A percentile compares a stretch with the other conserved stretches of the same genome.
Evolutionary conservation across 1,284 basidiomycete species (phyloP).

Genomic region (Malassezia cuniculi): DNA sequence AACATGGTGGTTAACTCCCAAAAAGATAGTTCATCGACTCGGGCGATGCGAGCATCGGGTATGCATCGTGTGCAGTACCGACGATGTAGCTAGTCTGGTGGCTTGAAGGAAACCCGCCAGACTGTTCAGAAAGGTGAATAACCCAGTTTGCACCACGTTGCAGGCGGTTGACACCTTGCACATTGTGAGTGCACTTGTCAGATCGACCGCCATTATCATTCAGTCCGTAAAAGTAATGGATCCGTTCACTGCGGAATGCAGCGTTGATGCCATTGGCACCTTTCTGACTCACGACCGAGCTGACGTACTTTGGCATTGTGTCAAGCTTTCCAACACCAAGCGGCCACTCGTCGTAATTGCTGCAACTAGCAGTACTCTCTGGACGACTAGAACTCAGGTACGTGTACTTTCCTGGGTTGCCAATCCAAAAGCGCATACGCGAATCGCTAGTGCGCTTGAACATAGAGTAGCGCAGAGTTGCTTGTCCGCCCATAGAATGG

Average conservation of each 20-base stretch:
- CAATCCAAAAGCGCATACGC: slow-evolving; percentile 27
- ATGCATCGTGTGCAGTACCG: slow-evolving; percentile 35
- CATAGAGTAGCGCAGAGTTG: slow-evolving; percentile 37
- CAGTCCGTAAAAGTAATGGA: slow-evolving; percentile 28
- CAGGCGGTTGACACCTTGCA: slow-evolving; percentile 36
- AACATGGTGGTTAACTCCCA: neutral
- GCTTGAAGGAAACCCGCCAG: slow-evolving; percentile 19
- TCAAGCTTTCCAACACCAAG: no score
- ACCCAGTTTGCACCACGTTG: slow-evolving; percentile 32
- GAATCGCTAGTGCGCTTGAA: no score
- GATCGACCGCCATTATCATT: slow-evolving; percentile 31
- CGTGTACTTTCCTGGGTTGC: slow-evolving; percentile 30
- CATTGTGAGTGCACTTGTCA: slow-evolving; percentile 21
- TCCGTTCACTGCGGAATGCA: slow-evolving; percentile 21
- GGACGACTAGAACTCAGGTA: slow-evolving; percentile 24
- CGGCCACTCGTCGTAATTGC: no score
- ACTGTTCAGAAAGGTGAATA: slow-evolving; percentile 16
- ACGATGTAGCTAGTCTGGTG: slow-evolving; percentile 30
- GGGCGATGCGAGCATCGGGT: slow-evolving; percentile 10
- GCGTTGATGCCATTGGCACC: no score
- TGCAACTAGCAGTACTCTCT: no score
- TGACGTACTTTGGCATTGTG: neutral
- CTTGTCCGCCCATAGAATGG: slow-evolving; percentile 31
- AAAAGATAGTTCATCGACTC: slow-evolving; percentile 3
- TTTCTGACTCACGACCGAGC: no score